phyloP scores from a whole-genome alignment of 495 filamentous ascomycete species.

The Mycothermus thermophilus region DNA sequence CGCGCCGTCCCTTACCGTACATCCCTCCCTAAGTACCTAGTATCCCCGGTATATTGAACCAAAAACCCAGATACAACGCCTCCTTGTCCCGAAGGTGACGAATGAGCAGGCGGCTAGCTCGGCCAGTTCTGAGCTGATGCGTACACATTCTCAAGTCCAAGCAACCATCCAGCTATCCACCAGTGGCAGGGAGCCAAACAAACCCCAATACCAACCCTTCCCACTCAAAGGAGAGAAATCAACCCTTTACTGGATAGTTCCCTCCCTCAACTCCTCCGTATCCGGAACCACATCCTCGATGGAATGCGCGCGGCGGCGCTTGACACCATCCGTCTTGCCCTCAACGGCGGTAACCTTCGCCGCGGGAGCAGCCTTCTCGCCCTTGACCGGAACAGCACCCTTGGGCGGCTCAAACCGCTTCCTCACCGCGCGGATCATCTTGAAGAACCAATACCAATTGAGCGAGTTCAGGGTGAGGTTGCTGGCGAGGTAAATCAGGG shows the following conservation, averaged over 20 bases:
- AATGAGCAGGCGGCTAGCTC: no score
- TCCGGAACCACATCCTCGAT: slow-evolving; percentile 22
- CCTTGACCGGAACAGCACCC: slow-evolving; percentile 18
- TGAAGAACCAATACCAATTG: slow-evolving; percentile 93
- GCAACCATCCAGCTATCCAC: no score
- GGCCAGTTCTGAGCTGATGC: no score
- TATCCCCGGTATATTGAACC: no score
- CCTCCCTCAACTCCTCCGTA: slow-evolving; percentile 19
- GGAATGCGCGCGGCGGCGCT: slow-evolving; percentile 8
- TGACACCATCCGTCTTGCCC: not conserved
- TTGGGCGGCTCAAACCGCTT: slow-evolving; percentile 70
- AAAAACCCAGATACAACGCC: no score
- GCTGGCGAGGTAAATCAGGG: slow-evolving; percentile 54
- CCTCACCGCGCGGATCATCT: slow-evolving; percentile 85
- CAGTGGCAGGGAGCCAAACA: no score
- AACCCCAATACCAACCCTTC: no score
- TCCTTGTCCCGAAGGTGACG: no score
- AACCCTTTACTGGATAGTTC: slow-evolving; percentile 20
- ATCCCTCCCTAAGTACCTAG: no score
- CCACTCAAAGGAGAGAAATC: no score
- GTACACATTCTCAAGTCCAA: no score
- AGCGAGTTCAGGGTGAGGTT: slow-evolving; percentile 74
- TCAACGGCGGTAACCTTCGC: not conserved
- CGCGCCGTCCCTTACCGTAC: no score
- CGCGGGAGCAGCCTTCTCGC: slow-evolving; percentile 2